Conservation (phyloP, 2,329 filamentous ascomycete species). For the Xylariaceae sp. region DNA sequence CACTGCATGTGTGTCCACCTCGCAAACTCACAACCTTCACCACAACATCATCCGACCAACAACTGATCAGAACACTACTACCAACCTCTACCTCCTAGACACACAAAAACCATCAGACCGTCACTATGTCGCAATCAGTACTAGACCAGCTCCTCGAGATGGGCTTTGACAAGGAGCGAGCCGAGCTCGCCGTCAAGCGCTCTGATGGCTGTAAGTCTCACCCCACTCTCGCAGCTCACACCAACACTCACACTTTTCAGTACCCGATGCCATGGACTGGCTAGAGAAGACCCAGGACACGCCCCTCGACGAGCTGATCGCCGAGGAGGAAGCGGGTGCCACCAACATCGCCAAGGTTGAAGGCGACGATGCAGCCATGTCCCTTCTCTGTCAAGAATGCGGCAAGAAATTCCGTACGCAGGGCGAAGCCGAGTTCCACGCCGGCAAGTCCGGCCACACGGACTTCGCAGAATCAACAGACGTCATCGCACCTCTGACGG, state of each 20-base stretch:
- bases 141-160: slow-evolving; percentile 63
- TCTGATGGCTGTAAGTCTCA: slow-evolving; percentile 67
- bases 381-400: slow-evolving; percentile 91
- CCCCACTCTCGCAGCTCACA: background rate
- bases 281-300: slow-evolving; percentile 89
- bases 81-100: no score
- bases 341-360: slow-evolving; percentile 60
- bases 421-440: slow-evolving; percentile 84
- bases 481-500: slow-evolving; percentile 84
- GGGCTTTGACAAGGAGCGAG: slow-evolving; percentile 80
- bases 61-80: no score
- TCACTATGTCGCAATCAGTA: slow-evolving; percentile 56
- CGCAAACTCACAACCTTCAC: no score
- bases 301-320: slow-evolving; percentile 75
- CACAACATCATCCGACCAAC: no score
- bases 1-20: no score
- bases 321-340: slow-evolving; percentile 48
- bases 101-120: no score
- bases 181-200: slow-evolving; percentile 80
- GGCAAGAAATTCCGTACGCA: slow-evolving; percentile 84
- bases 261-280: slow-evolving; percentile 91
- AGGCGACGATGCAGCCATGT: slow-evolving; percentile 69
- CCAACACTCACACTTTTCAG: slow-evolving; percentile 40
- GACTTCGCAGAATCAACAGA: slow-evolving; percentile 94
- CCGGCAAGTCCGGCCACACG: slow-evolving; percentile 82